A percentile compares a stretch with the other conserved stretches of the same genome.
Evolutionary conservation across 441 rosid species (phyloP).

Genomic region (Adansonia grandidieri): DNA sequence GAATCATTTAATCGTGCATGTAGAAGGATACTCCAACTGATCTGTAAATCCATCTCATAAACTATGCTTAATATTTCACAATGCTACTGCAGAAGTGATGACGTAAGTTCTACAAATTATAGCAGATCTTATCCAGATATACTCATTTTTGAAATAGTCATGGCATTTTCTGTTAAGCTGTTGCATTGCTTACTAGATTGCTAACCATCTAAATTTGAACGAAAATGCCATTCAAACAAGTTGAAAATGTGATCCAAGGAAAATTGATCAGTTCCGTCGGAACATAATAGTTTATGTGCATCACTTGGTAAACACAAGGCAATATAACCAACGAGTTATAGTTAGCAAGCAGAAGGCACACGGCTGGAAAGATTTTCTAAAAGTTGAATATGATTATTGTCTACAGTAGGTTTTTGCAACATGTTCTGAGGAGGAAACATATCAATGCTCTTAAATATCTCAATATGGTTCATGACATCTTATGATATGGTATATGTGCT

Average conservation of each 20-base stretch:
- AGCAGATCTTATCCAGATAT: slow-evolving; percentile 11
- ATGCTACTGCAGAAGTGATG: background rate
- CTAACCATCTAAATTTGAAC: background rate
- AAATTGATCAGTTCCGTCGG: background rate
- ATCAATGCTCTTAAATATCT: slow-evolving; percentile 6
- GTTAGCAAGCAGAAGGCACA: background rate
- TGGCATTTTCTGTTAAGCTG: slow-evolving; percentile 9
- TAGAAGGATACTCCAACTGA: slow-evolving; percentile 2
- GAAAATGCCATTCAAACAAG: background rate
- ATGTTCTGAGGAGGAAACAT: background rate
- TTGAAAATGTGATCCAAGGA: slow-evolving; percentile 13
- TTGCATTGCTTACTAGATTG: slow-evolving; percentile 7
- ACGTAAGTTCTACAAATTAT: slow-evolving; percentile 13
- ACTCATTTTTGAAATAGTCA: slow-evolving; percentile 9
- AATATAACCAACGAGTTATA: background rate
- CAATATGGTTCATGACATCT: background rate
- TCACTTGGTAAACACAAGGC: background rate
- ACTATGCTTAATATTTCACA: background rate
- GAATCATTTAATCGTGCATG: background rate
- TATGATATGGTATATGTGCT: background rate
- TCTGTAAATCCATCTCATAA: slow-evolving; percentile 3
- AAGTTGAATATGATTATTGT: background rate
- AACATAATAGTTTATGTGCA: background rate
- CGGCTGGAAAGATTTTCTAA: background rate
- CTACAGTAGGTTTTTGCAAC: background rate